Evolutionary conservation across 169 alveolate species (phyloP).

Genomic region (Cryptosporidium canis): DNA sequence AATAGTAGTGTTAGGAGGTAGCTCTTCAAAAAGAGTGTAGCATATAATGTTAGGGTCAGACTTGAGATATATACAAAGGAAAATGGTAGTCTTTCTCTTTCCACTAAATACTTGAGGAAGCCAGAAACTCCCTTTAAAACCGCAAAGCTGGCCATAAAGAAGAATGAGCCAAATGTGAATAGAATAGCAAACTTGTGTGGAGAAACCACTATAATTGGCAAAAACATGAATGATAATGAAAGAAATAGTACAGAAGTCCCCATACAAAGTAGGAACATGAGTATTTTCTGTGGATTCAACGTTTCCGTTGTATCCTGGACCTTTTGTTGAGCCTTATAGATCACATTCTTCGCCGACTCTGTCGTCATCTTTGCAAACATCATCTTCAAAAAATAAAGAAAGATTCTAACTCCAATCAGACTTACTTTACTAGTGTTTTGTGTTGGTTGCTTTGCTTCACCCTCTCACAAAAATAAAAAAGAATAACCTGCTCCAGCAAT

Average conservation of each 20-base stretch:
- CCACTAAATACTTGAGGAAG: slow-evolving; percentile 30
- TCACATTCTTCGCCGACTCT: slow-evolving; percentile 59
- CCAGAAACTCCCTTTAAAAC: slow-evolving; percentile 43
- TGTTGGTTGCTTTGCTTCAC: background rate
- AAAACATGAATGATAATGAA: slow-evolving; percentile 55
- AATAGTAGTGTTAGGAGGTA: slow-evolving; percentile 77
- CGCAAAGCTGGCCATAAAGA: slow-evolving; percentile 62
- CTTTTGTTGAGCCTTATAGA: slow-evolving; percentile 65
- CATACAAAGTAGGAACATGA: slow-evolving; percentile 33
- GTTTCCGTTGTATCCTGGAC: slow-evolving; percentile 70
- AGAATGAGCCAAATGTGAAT: slow-evolving; percentile 66
- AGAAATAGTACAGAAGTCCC: slow-evolving; percentile 44
- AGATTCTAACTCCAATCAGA: background rate
- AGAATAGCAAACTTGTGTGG: slow-evolving; percentile 62
- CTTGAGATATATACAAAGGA: slow-evolving; percentile 76
- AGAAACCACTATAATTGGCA: slow-evolving; percentile 67
- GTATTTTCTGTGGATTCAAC: slow-evolving; percentile 44
- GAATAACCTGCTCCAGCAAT: no score
- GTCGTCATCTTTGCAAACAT: slow-evolving; percentile 52
- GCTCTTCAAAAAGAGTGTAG: slow-evolving; percentile 76
- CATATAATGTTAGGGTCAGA: slow-evolving; percentile 76
- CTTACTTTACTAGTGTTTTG: background rate
- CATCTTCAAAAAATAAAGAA: background rate
- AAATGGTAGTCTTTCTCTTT: slow-evolving; percentile 77
- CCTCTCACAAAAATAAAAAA: background rate